Conservation (phyloP, 1,284 basidiomycete genomes). For the Austroboletus olivaceoglutinosus region DNA sequence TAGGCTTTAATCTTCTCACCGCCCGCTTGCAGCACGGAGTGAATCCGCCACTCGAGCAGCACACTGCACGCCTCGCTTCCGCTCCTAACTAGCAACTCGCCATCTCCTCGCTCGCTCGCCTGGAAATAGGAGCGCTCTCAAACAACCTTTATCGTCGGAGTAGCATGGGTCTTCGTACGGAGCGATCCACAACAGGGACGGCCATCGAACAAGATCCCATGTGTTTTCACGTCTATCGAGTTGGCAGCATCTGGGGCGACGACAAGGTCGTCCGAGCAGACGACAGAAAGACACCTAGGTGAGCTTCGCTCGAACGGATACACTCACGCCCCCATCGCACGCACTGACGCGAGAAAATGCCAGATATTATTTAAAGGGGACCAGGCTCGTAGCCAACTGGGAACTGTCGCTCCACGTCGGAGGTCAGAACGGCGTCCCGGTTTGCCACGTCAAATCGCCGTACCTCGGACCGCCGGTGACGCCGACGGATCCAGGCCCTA, state of each 20-base stretch:
- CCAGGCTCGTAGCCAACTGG: conserved; percentile 20
- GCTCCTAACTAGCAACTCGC: neutral
- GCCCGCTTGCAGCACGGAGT: neutral
- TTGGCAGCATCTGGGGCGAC: conserved; percentile 30
- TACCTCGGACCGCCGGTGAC: conserved; percentile 26
- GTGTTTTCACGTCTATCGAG: conserved; percentile 30
- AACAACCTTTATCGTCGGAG: neutral
- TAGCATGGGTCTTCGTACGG: conserved; percentile 1
- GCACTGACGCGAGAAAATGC: neutral
- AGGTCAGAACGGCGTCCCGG: conserved; percentile 14
- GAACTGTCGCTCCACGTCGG: conserved; percentile 21
- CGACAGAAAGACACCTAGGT: conserved; percentile 27
- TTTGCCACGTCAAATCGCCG: conserved; percentile 30
- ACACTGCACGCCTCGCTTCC: neutral
- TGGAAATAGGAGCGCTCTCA: neutral
- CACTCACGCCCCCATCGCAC: neutral
- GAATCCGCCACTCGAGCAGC: neutral
- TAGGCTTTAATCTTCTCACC: conserved; percentile 1
- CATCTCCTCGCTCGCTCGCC: neutral
- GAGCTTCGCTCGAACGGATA: conserved; percentile 1
- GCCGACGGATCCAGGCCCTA: conserved; percentile 14
- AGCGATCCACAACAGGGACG: neutral
- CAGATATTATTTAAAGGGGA: conserved; percentile 28
- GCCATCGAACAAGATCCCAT: conserved; percentile 3
- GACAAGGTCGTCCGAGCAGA: conserved; percentile 29